phyloP scores from a whole-genome alignment of 495 filamentous ascomycete genomes.

The Penicillium maclennaniae region DNA sequence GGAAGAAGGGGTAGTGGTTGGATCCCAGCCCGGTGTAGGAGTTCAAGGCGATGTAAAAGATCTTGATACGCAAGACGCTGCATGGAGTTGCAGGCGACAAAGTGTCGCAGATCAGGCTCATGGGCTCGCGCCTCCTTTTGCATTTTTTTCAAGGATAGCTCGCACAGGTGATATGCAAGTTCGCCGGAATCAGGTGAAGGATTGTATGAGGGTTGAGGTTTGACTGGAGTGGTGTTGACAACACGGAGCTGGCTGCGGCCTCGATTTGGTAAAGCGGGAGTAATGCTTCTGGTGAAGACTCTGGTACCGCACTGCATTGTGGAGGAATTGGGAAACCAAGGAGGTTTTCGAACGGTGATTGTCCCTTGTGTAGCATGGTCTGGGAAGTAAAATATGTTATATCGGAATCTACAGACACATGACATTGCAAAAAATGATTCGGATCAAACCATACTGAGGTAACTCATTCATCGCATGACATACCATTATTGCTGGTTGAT shows the following conservation, averaged over 20 bases:
- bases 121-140: slow-evolving; percentile 21
- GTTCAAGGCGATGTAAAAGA: slow-evolving; percentile 17
- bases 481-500: background rate
- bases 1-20: slow-evolving; percentile 12
- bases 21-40: slow-evolving; percentile 4
- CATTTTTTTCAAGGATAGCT: slow-evolving; percentile 26
- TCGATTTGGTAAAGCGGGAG: slow-evolving; percentile 8
- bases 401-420: background rate
- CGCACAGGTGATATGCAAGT: slow-evolving; percentile 23
- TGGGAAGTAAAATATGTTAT: background rate
- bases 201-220: slow-evolving; percentile 8
- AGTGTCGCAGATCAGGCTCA: slow-evolving; percentile 23
- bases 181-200: slow-evolving; percentile 21
- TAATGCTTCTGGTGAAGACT: slow-evolving; percentile 13
- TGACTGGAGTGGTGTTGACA: slow-evolving; percentile 6
- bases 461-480: slow-evolving; percentile 1
- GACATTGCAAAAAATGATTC: background rate
- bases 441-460: slow-evolving; percentile 3
- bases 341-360: background rate
- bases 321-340: background rate
- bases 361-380: background rate
- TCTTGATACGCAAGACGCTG: slow-evolving; percentile 21
- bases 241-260: slow-evolving; percentile 9
- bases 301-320: slow-evolving; percentile 15
- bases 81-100: slow-evolving; percentile 23